Evolutionary conservation across 257 asterid genomes (phyloP).

Genomic region (Voacanga thouarsii): DNA sequence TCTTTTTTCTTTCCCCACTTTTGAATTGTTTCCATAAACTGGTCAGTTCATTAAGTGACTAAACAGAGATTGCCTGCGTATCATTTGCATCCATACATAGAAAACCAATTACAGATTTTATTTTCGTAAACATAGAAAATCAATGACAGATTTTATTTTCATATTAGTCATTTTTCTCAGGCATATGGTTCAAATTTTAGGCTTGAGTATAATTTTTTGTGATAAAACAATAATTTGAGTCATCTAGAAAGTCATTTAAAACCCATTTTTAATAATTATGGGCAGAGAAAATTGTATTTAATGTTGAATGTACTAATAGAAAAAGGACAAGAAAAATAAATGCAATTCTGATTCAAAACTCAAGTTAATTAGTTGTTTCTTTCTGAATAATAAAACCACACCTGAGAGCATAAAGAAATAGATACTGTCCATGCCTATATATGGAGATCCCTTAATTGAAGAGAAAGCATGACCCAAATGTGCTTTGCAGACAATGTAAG

Average conservation of each 20-base stretch:
- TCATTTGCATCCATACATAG: neutral
- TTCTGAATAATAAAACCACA: neutral
- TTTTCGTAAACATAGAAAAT: neutral
- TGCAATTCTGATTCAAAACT: neutral
- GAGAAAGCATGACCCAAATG: no score
- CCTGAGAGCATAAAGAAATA: neutral
- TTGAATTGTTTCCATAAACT: neutral
- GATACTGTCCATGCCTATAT: no score
- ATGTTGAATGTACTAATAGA: no score
- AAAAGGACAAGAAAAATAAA: neutral
- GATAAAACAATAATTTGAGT: no score
- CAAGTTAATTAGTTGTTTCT: neutral
- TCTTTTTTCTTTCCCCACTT: no score
- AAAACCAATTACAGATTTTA: neutral
- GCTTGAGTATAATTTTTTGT: neutral
- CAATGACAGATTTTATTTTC: neutral
- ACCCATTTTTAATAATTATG: neutral
- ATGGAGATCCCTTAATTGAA: no score
- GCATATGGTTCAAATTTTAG: no score
- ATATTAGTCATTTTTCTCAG: no score
- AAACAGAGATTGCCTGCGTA: no score
- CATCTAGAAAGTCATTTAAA: no score
- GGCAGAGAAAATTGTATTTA: neutral
- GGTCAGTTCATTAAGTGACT: neutral
- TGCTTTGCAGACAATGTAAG: no score